Percentiles rank a stretch among this genome's conserved stretches.
These are phyloP conservation scores for Phallus indusiatus DNA, from an alignment of 768 basidiomycete genomes.

Conservation along the genomic window DNA sequence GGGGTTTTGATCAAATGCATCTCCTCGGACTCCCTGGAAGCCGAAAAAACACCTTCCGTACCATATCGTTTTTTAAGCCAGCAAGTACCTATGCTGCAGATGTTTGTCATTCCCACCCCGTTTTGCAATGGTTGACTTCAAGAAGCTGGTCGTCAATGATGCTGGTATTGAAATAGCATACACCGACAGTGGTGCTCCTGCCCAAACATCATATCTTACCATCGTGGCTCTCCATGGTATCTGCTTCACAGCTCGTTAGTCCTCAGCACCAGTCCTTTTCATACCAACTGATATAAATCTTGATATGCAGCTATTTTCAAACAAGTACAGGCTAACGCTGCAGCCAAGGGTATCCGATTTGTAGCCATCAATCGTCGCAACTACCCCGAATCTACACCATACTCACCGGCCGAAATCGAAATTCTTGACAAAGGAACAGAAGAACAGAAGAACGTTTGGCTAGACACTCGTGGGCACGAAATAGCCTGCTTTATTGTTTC, in stretches of 20 bases:
- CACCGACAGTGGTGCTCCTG: not conserved
- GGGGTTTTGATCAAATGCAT: no score
- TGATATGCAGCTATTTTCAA: not conserved
- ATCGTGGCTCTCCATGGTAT: not conserved
- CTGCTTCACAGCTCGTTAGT: not conserved
- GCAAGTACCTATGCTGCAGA: not conserved
- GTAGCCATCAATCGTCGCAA: slow-evolving; percentile 25
- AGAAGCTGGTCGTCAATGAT: not conserved
- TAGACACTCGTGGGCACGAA: slow-evolving; percentile 21
- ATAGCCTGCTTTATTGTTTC: slow-evolving; percentile 23
- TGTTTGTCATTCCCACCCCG: not conserved
- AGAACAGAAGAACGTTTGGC: slow-evolving; percentile 13
- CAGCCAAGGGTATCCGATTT: slow-evolving; percentile 15
- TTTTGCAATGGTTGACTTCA: not conserved
- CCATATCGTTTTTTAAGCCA: not conserved
- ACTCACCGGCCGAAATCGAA: slow-evolving; percentile 25
- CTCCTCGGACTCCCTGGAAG: no score
- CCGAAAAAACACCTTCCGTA: no score
- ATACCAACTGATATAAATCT: not conserved
- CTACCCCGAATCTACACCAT: slow-evolving; percentile 26
- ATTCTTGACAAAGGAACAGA: slow-evolving; percentile 19
- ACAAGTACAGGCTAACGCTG: not conserved
- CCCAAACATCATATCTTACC: not conserved
- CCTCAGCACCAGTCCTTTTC: not conserved
- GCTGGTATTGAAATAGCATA: not conserved